Percentiles rank a stretch among this genome's conserved stretches.
Evolutionary conservation across 176 grass and related monocot species (phyloP).

Genomic region (Cymbopogon citratus): DNA sequence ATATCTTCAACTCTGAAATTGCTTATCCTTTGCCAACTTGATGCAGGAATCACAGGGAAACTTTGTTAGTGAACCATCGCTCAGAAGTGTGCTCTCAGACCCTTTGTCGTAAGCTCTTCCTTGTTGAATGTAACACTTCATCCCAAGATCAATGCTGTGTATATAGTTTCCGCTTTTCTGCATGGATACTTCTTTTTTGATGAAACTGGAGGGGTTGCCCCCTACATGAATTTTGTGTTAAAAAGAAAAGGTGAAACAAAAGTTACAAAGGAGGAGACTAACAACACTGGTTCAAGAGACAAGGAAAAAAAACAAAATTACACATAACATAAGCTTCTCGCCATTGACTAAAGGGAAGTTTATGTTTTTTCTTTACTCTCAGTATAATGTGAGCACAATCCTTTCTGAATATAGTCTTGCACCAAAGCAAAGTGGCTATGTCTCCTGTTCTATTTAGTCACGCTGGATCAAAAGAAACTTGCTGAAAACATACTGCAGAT

Average conservation of each 20-base stretch:
- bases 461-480: background rate
- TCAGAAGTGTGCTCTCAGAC: conserved; percentile 82
- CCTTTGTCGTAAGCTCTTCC: conserved; percentile 67
- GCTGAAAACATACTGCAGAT: background rate
- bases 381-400: too few relatives aligned
- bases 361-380: too few relatives aligned
- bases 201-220: too few relatives aligned
- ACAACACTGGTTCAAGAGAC: too few relatives aligned
- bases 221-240: too few relatives aligned
- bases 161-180: background rate
- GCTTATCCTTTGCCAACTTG: conserved; percentile 15
- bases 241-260: too few relatives aligned
- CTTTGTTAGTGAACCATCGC: conserved; percentile 50
- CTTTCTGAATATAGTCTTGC: too few relatives aligned
- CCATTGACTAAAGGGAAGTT: too few relatives aligned
- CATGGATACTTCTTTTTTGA: background rate
- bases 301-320: too few relatives aligned
- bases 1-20: background rate
- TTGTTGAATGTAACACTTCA: conserved; percentile 6
- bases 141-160: background rate
- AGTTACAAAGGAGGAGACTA: too few relatives aligned
- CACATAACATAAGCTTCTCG: too few relatives aligned
- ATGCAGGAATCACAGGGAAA: conserved; percentile 55
- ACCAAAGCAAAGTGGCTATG: background rate
- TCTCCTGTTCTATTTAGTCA: background rate